A percentile compares a stretch with the other conserved stretches of the same genome.
Evolutionary conservation across 768 basidiomycete species (phyloP).

Genomic region (Lactarius indigo): DNA sequence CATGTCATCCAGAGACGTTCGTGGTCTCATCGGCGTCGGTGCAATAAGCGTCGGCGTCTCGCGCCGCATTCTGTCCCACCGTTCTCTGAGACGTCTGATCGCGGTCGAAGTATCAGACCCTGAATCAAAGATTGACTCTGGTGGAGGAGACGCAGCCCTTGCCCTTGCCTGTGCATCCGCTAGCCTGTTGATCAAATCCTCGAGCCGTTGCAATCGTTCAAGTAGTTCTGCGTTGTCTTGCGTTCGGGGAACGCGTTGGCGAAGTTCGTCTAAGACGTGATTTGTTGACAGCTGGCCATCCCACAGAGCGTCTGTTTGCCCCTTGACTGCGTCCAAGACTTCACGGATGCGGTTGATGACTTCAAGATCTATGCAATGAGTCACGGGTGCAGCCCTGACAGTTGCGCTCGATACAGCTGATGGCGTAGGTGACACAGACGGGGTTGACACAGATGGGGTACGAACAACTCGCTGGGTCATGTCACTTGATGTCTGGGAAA

Average conservation of each 20-base stretch:
- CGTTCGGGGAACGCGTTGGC: constrained; percentile 39
- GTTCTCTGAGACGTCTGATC: constrained; percentile 30
- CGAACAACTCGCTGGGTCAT: constrained; percentile 11
- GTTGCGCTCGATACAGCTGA: constrained; percentile 37
- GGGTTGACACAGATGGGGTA: constrained; percentile 35
- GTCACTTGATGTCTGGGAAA: constrained; percentile 37
- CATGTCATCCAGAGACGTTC: constrained; percentile 55
- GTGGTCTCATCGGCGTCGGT: constrained; percentile 41
- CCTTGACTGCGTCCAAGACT: constrained; percentile 54
- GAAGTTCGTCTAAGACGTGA: constrained; percentile 59
- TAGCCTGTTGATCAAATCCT: constrained; percentile 22
- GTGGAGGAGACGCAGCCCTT: constrained; percentile 27
- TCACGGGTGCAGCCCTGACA: constrained; percentile 26
- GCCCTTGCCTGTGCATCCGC: constrained; percentile 18
- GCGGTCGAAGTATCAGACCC: constrained; percentile 31
- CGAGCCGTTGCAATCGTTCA: constrained; percentile 22
- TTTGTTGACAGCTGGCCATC: constrained; percentile 61
- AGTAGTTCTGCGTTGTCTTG: constrained; percentile 36
- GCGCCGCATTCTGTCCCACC: constrained; percentile 29
- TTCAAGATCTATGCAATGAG: constrained; percentile 33
- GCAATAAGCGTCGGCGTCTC: constrained; percentile 41
- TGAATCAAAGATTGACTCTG: constrained; percentile 33
- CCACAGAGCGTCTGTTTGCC: constrained; percentile 55
- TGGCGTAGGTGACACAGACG: constrained; percentile 37
- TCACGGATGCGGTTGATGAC: constrained; percentile 46